Evolutionary conservation across 805 yeast species (phyloP).

Genomic region (Cyberlindnera mycetangii): DNA sequence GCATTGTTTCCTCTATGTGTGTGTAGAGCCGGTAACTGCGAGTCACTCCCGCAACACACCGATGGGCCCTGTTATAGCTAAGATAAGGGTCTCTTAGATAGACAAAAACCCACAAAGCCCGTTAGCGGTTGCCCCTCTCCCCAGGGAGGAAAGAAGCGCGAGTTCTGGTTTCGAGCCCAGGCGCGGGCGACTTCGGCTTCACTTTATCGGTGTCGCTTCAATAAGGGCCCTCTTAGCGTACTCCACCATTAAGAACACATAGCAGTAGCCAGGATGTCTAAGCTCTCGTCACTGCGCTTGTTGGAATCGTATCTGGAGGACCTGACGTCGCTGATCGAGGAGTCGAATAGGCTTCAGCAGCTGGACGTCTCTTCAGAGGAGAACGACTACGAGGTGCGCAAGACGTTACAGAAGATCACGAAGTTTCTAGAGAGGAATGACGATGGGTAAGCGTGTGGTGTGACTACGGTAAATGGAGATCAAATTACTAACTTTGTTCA

Average conservation of each 20-base stretch:
- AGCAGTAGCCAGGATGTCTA: slow-evolving; percentile 16
- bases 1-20: slow-evolving; percentile 36
- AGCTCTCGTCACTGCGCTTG: slow-evolving; percentile 23
- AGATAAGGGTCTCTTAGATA: too few relatives aligned
- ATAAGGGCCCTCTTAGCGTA: too few relatives aligned
- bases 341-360: slow-evolving; percentile 19
- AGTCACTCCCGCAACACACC: too few relatives aligned
- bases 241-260: too few relatives aligned
- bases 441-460: slow-evolving; percentile 17
- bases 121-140: too few relatives aligned
- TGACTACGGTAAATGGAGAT: background rate
- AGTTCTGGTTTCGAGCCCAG: too few relatives aligned
- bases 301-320: slow-evolving; percentile 30
- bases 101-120: too few relatives aligned
- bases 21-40: too few relatives aligned
- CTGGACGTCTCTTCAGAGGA: slow-evolving; percentile 18
- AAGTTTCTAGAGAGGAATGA: slow-evolving; percentile 28
- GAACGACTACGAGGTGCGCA: slow-evolving; percentile 24
- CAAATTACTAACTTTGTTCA: background rate
- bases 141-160: too few relatives aligned
- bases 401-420: slow-evolving; percentile 21
- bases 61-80: too few relatives aligned
- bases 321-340: slow-evolving; percentile 23
- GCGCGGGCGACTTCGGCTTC: too few relatives aligned
- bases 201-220: too few relatives aligned